A percentile compares a stretch with the other conserved stretches of the same genome.
Evolutionary conservation across 805 yeast genomes (phyloP).

Genomic region (Brettanomyces naardenensis): DNA sequence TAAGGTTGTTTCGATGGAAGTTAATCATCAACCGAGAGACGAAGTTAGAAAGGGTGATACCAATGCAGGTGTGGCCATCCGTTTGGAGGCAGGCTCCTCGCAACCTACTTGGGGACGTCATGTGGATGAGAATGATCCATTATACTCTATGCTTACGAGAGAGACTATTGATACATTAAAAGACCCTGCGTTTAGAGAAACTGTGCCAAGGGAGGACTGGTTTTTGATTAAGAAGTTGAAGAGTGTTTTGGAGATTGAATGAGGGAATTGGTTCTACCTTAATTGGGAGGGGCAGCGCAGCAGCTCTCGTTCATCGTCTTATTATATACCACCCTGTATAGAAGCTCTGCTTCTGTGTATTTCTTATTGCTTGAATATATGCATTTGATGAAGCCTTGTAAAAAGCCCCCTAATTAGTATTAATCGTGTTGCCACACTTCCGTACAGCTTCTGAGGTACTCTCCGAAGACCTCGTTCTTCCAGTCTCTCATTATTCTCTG

Average conservation of each 20-base stretch:
- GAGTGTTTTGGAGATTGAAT: conserved; percentile 69
- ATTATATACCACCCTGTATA: too few relatives aligned
- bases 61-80: conserved; percentile 96
- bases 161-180: conserved; percentile 93
- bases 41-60: conserved; percentile 90
- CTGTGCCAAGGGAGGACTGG: conserved; percentile 96
- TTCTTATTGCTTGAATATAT: too few relatives aligned
- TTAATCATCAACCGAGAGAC: conserved; percentile 80
- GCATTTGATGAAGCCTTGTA: too few relatives aligned
- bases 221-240: conserved; percentile 80
- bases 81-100: conserved; percentile 86
- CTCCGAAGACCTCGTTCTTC: conserved; percentile 19
- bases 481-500: conserved; percentile 16
- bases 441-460: conserved; percentile 16
- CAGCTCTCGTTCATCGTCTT: too few relatives aligned
- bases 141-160: conserved; percentile 87
- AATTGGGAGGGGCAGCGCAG: neutral
- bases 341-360: too few relatives aligned
- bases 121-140: conserved; percentile 83
- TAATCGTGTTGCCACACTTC: conserved; percentile 24
- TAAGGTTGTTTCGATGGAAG: conserved; percentile 87
- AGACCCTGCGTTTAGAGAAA: conserved; percentile 95
- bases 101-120: conserved; percentile 99
- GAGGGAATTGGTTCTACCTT: conserved; percentile 15
- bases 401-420: neutral